These are phyloP conservation scores for Comarum palustre DNA, from an alignment of 306 rosid genomes.

Conservation along the genomic window DNA sequence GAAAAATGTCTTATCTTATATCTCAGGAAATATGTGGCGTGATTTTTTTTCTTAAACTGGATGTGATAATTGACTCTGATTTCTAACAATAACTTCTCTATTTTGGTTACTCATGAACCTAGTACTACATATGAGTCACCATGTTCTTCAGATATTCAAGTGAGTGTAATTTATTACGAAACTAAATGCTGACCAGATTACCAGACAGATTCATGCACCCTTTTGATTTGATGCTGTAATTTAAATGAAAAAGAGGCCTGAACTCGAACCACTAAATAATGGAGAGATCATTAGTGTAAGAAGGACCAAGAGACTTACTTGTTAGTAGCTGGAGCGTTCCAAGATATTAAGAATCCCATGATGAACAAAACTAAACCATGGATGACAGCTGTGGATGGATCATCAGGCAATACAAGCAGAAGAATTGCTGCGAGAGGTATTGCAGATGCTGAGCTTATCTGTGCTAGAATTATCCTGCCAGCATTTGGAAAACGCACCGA, in stretches of 20 bases:
- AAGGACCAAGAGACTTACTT: constrained; percentile 45
- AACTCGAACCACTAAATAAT: not conserved
- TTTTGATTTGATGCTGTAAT: constrained; percentile 6
- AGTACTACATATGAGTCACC: not conserved
- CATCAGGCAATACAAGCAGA: constrained; percentile 57
- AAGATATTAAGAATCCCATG: constrained; percentile 75
- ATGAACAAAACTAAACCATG: constrained; percentile 59
- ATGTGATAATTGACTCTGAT: not conserved
- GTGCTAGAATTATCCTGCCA: constrained; percentile 85
- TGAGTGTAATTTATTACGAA: not conserved
- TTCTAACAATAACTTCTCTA: not conserved
- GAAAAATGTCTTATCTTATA: not conserved
- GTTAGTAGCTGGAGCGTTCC: constrained; percentile 93
- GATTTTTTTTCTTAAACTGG: not conserved
- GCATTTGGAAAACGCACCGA: constrained; percentile 64
- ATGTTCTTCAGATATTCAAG: not conserved
- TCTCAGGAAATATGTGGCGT: not conserved
- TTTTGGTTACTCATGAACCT: not conserved
- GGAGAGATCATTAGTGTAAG: no score
- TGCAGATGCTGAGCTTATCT: constrained; percentile 86
- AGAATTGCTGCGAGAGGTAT: constrained; percentile 79
- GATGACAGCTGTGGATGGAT: constrained; percentile 46
- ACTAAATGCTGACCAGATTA: constrained; percentile 3
- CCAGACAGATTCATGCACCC: not conserved
- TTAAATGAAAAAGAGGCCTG: constrained; percentile 1